Evolutionary conservation across 768 basidiomycete species (phyloP), one percentile per base, ranked within the genome.

Genomic region (Pleurotus djamor): DNA sequence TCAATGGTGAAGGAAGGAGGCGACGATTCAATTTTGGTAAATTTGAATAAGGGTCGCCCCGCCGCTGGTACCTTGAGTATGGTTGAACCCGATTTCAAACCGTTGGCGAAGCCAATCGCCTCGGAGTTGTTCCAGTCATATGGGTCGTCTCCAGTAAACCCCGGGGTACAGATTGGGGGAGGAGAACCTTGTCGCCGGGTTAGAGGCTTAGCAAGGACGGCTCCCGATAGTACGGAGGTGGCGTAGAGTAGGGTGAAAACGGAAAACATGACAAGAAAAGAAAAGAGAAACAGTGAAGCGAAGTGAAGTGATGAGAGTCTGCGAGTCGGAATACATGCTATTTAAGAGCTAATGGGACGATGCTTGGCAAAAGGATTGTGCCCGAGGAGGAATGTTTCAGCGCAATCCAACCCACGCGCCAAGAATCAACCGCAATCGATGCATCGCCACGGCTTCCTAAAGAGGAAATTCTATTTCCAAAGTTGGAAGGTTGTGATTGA

Each of bases 121-220:
- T 44, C 54, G 9, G 54, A 56, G 41, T 56, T 56, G 17, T 56
- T 56, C 54, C 54, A 56, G 37, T 56, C 54, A 21, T 37, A 56
- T 4, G 54, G 38, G 44, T 41, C 54, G 28, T 56, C 54, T 4
- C 36, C 21, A 21, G 54, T 21, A 38, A 56, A 56, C 14, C 37
- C 37, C 8, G 54, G 54, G 14, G 54, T 56, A 41, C 54, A 56
- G 6, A 16, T 35, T 33, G 9, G 21, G 2, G 49, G 49, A 33
- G 49, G 49, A 32, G 49, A 9, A n/a, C 10, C 17, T 33, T 50
- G 49, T 33, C 49, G 49, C 21, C 28, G 28, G 16, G 16, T 50
- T 12, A 33, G 49, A 9, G 48, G 50, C 16, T 14, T 44, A 4
- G 14, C 52, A 38, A 57, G 34, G n/a, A 16, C 50, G 16, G 48